Conservation (phyloP, 306 rosid species). For the Medicago arabica region DNA sequence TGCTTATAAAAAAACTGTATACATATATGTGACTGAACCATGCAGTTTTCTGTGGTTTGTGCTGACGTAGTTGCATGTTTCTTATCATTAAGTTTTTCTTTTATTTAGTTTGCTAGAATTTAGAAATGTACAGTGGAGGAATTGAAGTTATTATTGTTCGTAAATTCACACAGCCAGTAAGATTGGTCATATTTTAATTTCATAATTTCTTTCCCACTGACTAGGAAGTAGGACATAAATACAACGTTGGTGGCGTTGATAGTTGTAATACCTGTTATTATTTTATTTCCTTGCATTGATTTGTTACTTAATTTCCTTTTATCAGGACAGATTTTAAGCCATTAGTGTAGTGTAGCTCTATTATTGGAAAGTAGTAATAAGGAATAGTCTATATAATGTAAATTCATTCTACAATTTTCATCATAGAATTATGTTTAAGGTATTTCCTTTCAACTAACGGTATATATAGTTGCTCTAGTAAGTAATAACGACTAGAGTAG, state of each 20-base stretch:
- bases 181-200: not conserved
- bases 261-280: not conserved
- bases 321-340: not conserved
- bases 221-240: constrained; percentile 1
- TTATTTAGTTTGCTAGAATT: constrained; percentile 1
- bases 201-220: constrained; percentile 1
- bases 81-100: constrained; percentile 22
- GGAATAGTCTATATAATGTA: constrained; percentile 1
- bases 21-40: not conserved
- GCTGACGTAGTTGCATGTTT: constrained; percentile 14
- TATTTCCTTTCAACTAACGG: not conserved
- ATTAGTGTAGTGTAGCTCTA: constrained; percentile 3
- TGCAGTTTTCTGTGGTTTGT: constrained; percentile 18
- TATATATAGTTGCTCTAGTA: not conserved
- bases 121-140: constrained; percentile 7
- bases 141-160: constrained; percentile 18
- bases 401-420: not conserved
- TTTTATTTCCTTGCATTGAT: not conserved
- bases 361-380: not conserved
- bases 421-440: not conserved
- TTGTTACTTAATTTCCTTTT: not conserved
- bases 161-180: not conserved
- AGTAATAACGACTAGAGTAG: not conserved
- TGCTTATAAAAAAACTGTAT: too few species aligned
- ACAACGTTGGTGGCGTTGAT: not conserved